Percentiles rank a stretch among this genome's conserved stretches.
Evolutionary conservation across 371 early-diverging fungal species (phyloP).

Genomic region (Mortierella sp.): DNA sequence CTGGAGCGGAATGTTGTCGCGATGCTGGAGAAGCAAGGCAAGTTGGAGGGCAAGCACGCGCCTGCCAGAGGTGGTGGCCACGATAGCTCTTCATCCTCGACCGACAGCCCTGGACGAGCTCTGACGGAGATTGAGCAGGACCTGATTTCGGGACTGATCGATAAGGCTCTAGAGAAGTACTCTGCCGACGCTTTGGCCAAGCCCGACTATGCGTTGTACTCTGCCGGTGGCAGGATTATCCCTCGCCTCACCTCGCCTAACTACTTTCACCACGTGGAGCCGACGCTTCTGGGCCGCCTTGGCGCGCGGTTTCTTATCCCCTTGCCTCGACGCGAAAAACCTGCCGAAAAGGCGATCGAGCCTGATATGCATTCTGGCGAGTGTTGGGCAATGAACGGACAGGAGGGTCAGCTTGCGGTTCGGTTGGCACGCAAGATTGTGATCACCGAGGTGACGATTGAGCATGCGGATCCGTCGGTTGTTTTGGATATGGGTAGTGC

Average conservation of each 20-base stretch:
- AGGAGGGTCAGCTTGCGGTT: conserved; percentile 73
- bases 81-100: background rate
- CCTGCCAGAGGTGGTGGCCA: conserved; percentile 1
- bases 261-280: conserved; percentile 54
- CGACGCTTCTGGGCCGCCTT: conserved; percentile 54
- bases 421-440: conserved; percentile 68
- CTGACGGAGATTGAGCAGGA: conserved; percentile 47
- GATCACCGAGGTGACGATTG: conserved; percentile 74
- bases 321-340: conserved; percentile 44
- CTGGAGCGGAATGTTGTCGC: conserved; percentile 43
- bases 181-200: conserved; percentile 69
- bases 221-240: conserved; percentile 76
- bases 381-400: conserved; percentile 83
- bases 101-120: background rate
- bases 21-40: conserved; percentile 44
- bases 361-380: conserved; percentile 72
- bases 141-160: conserved; percentile 49
- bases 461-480: conserved; percentile 71
- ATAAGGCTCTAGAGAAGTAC: conserved; percentile 59
- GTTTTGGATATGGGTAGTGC: conserved; percentile 71
- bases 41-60: conserved; percentile 40
- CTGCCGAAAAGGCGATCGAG: conserved; percentile 65
- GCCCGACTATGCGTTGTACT: conserved; percentile 79
- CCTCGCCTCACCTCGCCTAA: conserved; percentile 69
- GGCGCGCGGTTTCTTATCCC: conserved; percentile 32